Evolutionary conservation across 2,329 filamentous ascomycete genomes (phyloP).

Genomic region (Cryphonectria japonica): DNA sequence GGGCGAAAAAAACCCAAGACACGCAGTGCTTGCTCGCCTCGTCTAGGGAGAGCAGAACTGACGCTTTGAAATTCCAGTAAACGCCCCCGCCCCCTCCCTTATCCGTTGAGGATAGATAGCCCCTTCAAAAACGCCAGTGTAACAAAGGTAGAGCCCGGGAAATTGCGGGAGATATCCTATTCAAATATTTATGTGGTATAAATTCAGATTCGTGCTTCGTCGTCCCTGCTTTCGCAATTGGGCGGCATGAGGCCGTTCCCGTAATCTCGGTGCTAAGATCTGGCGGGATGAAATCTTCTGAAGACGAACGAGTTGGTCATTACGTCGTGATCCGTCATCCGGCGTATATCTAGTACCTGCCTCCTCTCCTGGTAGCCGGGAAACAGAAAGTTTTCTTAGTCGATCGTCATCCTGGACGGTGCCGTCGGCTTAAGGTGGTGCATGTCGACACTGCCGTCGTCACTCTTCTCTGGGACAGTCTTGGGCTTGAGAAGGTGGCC

Average conservation of each 20-base stretch:
- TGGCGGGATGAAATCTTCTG: constrained; percentile 20
- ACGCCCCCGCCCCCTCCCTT: constrained; percentile 20
- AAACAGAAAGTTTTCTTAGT: constrained; percentile 43
- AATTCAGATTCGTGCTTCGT: constrained; percentile 24
- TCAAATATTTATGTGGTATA: constrained; percentile 23
- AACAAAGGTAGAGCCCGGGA: constrained; percentile 16
- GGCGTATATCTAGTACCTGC: constrained; percentile 13
- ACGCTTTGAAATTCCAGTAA: constrained; percentile 13
- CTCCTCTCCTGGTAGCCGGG: not conserved
- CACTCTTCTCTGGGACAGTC: constrained; percentile 57
- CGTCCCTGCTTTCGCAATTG: constrained; percentile 29
- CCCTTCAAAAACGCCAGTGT: constrained; percentile 26
- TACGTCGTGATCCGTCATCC: constrained; percentile 23
- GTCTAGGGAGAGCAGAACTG: not conserved
- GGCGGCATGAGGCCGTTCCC: constrained; percentile 20
- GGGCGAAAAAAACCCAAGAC: not conserved
- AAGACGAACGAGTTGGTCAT: constrained; percentile 24
- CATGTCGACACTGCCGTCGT: constrained; percentile 59
- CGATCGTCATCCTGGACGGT: constrained; percentile 64
- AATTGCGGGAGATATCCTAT: constrained; percentile 12
- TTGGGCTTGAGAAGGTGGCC: constrained; percentile 70
- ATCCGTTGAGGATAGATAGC: constrained; percentile 18
- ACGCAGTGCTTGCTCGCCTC: constrained; percentile 13
- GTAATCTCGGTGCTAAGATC: constrained; percentile 15
- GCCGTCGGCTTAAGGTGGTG: constrained; percentile 60